These are phyloP conservation scores for Sanghuangporus sanghuang DNA, from an alignment of 1,284 basidiomycete species.

Conservation along the genomic window DNA sequence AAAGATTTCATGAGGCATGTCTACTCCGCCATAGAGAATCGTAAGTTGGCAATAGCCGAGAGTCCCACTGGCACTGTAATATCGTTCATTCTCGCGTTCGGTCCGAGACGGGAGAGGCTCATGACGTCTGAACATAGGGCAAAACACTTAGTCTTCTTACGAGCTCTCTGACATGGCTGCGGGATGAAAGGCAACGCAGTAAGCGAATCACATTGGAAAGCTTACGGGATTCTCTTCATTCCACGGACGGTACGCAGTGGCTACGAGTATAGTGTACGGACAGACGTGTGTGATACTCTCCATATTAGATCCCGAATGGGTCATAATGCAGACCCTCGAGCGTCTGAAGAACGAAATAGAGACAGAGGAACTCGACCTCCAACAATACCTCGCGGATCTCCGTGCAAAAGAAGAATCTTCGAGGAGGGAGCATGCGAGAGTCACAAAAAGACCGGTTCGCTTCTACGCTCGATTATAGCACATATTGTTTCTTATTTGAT, in stretches of 20 bases:
- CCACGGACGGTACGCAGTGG: constrained; percentile 32
- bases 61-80: constrained; percentile 82
- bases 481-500: background rate
- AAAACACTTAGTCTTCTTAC: constrained; percentile 86
- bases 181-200: constrained; percentile 63
- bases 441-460: constrained; percentile 52
- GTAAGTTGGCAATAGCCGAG: constrained; percentile 77
- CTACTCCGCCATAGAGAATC: constrained; percentile 74
- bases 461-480: constrained; percentile 20
- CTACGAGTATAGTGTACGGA: background rate
- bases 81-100: background rate
- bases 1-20: constrained; percentile 84
- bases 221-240: constrained; percentile 26
- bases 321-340: constrained; percentile 70
- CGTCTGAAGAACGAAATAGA: constrained; percentile 60
- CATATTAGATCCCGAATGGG: constrained; percentile 68
- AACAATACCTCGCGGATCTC: constrained; percentile 54
- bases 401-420: constrained; percentile 53
- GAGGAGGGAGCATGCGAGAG: constrained; percentile 49
- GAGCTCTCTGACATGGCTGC: constrained; percentile 76
- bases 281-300: background rate
- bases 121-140: constrained; percentile 41
- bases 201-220: constrained; percentile 52
- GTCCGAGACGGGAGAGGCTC: constrained; percentile 8
- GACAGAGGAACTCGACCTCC: constrained; percentile 57